phyloP scores from a whole-genome alignment of 129 eudicot species.

The Artemisia annua region DNA sequence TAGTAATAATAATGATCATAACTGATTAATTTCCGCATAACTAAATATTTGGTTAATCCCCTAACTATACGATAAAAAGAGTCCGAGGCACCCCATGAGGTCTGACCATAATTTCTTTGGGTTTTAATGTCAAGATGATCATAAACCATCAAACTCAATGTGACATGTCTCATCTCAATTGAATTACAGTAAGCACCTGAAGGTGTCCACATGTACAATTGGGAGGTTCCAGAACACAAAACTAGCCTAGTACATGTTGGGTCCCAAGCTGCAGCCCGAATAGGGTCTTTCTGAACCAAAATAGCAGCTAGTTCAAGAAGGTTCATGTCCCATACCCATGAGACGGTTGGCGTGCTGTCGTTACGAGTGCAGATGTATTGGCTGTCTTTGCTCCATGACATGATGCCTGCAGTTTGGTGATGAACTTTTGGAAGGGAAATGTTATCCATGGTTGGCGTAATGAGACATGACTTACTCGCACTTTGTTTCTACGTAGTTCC shows the following conservation, averaged over 20 bases:
- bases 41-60: not conserved
- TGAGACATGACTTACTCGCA: too few relatives aligned
- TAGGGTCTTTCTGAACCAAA: conserved; percentile 83
- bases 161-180: conserved; percentile 23
- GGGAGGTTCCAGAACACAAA: conserved; percentile 80
- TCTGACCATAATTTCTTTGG: too few relatives aligned
- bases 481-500: too few relatives aligned
- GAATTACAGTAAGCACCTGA: conserved; percentile 74
- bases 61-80: too few relatives aligned
- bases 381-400: conserved; percentile 95
- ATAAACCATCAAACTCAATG: conserved; percentile 16
- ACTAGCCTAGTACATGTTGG: conserved; percentile 79
- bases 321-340: conserved; percentile 95
- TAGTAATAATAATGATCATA: too few relatives aligned
- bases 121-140: not conserved
- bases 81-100: too few relatives aligned
- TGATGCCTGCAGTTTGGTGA: conserved; percentile 64
- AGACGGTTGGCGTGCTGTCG: conserved; percentile 85
- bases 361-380: conserved; percentile 86
- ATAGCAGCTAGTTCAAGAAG: conserved; percentile 91
- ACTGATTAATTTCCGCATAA: too few relatives aligned
- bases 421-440: too few relatives aligned
- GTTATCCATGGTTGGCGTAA: too few relatives aligned
- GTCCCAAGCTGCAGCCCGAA: conserved; percentile 92
- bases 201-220: conserved; percentile 98